Base-by-base conservation (phyloP, 176 grass and related monocot species). In the Aegilops sharonensis region DNA sequence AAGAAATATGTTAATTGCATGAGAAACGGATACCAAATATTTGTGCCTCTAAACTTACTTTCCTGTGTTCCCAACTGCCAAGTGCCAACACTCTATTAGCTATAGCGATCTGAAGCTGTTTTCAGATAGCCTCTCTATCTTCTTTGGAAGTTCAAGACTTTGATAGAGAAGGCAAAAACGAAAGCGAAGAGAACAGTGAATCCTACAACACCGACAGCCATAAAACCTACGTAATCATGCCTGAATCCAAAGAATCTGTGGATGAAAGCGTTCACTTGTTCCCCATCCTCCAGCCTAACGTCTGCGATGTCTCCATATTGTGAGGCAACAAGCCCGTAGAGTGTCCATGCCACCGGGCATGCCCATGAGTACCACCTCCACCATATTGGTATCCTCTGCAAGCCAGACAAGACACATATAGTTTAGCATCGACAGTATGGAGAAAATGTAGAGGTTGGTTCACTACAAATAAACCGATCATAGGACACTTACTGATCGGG, bases 341-440 rank as follows among this genome's bases (percentile, higher is more conserved):
- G 75, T 24, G 96, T 98, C 96, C 93, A 98, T 23, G 96, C 88
- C 34, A 98, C 90, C 0, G 96, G 96, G 52, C 91, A 93, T 35
- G 91, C 95, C 95, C 95, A 98, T 4, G 83, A 85, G 54, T 98
- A 98, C 95, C 93, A 98, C 78, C 96, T 91, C 96, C 96, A 98
- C 95, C 95, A 98, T 85, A 98, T 92, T 21, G 95, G 96, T 68
- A 98, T 98, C 82, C 90, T 95, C 96, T 98, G 88, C 80, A 92
- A 85, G 8, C 76, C 60, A 91, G 9, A 57, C 34, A 79, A 91
- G 9, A 57, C 34, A 76, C 66, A 47, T 73, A 80, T 83, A 57
- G 2, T 83, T 92, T 48, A 83, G 70, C 45, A 72, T 85, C 57
- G 60, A 25, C 23, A 60, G 0, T 68, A 84, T 25, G 65, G 18